Percentiles rank a stretch among this genome's conserved stretches.
Conservation (phyloP, 2,329 filamentous ascomycete genomes). For the Alternaria metachromatica region DNA sequence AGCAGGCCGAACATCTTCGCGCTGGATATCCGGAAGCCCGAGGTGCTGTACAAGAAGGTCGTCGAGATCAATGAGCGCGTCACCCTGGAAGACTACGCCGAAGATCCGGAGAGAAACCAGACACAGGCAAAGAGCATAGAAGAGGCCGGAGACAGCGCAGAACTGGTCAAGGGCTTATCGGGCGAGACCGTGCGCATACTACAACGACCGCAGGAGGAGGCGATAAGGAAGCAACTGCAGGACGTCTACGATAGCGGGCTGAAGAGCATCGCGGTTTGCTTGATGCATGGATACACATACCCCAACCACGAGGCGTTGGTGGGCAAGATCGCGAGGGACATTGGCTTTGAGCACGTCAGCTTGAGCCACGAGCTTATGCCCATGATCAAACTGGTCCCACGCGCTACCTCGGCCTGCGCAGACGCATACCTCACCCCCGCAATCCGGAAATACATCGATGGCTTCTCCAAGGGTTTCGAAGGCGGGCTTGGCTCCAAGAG, state of each 20-base stretch:
- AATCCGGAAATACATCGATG: conserved; percentile 77
- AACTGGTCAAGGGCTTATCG: conserved; percentile 73
- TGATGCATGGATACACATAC: conserved; percentile 94
- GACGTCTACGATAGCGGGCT: conserved; percentile 74
- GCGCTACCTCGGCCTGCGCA: conserved; percentile 78
- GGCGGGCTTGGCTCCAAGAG: conserved; percentile 80
- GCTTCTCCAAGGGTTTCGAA: conserved; percentile 80
- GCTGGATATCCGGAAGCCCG: conserved; percentile 83
- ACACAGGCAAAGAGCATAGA: conserved; percentile 63
- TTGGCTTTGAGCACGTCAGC: conserved; percentile 84
- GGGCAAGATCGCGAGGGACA: conserved; percentile 75
- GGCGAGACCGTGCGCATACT: conserved; percentile 78
- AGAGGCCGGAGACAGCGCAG: conserved; percentile 53
- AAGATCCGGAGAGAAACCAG: conserved; percentile 74
- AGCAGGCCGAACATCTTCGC: conserved; percentile 90
- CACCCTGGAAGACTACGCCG: conserved; percentile 89
- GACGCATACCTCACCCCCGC: conserved; percentile 82
- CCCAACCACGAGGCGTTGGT: conserved; percentile 83
- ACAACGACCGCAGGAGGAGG: conserved; percentile 63
- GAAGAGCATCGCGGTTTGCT: conserved; percentile 82
- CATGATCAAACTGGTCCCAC: conserved; percentile 84
- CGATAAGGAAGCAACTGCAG: conserved; percentile 67
- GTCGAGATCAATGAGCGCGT: conserved; percentile 92
- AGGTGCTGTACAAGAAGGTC: conserved; percentile 83
- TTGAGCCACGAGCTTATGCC: conserved; percentile 81